Evolutionary conservation across 2,329 filamentous ascomycete genomes (phyloP), one percentile per base, ranked within the genome.

Genomic region (Metarhizium humberi): DNA sequence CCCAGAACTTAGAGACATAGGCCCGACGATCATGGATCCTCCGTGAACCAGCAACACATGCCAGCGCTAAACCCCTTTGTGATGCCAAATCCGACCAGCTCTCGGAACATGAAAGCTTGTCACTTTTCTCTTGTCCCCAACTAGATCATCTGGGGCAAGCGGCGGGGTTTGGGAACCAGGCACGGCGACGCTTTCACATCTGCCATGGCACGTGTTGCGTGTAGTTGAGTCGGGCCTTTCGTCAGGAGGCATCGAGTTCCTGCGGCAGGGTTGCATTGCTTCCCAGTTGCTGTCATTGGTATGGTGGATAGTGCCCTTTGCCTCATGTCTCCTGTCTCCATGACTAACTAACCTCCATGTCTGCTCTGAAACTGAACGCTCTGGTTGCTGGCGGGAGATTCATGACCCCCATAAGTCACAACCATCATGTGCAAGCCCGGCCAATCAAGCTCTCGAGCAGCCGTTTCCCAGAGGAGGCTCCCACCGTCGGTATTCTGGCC

Each of bases 161-260:
- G 18, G 18, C 10, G 29, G 14, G 42, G 18, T 4, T 20, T 42
- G 38, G 14, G 25, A 25, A 20, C 30, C 10, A 51, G 49, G 7
- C 32, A 8, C 11, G 45, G n/a, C 13, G 20, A 46, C 3, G 16
- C 34, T 20, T 40, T 34, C 32, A n/a, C 30, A 53, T 25, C 14
- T 32, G 7, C 32, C 53, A 54, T 49, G 16, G 43, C 54, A 55
- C 54, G 54, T 55, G 50, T 48, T 34, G 50, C 34, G 20, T 55
- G 54, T 50, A 20, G 20, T 45, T 52, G 54, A 60, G 54, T 60
- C 57, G 57, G 56, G 38, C 58, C 57, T 56, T 55, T 53, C 55
- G 50, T 56, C 57, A 58, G 58, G 56, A 56, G 58, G 51, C 38
- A 52, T 34, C 4, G 5, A 51, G 51, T 55, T 56, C 42, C 53